Evolutionary conservation across 2,329 filamentous ascomycete species (phyloP), one percentile per base, ranked within the genome.

Genomic region (Venturia oleaginea): DNA sequence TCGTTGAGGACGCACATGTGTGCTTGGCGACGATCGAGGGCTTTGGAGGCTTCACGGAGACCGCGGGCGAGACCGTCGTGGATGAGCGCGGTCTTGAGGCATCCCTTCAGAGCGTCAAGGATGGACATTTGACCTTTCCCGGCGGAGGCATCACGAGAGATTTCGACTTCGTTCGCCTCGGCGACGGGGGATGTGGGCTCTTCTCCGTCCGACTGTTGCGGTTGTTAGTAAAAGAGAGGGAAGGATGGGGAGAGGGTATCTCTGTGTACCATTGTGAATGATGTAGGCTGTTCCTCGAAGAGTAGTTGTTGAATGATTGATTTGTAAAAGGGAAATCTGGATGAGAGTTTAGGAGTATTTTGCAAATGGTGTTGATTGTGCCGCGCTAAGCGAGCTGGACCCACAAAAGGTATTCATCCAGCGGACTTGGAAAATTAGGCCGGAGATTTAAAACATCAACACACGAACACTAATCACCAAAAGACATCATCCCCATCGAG

Each of bases 1-100:
- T 99, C 94, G 88, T 99, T 99, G 75, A 99, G 88, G 73, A 99
- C 94, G 81, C 94, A 99, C 92, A 99, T 97, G 85, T 99, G 94
- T 67, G 94, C 94, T 84, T 99, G 91, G 77, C 94, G 92, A 77
- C 94, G 89, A 83, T 99, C 94, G 76, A 99, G 91, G 70, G 94
- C 93, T 87, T 99, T 99, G 84, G 89, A 92, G 71, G 94, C 94
- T 84, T 99, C 94, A 74, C 94, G 92, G 76, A 99, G 91, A 83
- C 94, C 94, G 75, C 94, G 92, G 78, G 94, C 94, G 74, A 99
- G 92, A 79, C 94, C 94, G 79, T 99, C 94, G 89, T 99, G 93
- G 89, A 97, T 97, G 75, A 99, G 90, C 70, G 94, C 89, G 78
- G 97, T 90, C 86, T 96, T 96, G 78, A 99, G 86, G 71, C 97